Evolutionary conservation across 345 rosid species (phyloP).

Genomic region (Arabidopsis thaliana): DNA sequence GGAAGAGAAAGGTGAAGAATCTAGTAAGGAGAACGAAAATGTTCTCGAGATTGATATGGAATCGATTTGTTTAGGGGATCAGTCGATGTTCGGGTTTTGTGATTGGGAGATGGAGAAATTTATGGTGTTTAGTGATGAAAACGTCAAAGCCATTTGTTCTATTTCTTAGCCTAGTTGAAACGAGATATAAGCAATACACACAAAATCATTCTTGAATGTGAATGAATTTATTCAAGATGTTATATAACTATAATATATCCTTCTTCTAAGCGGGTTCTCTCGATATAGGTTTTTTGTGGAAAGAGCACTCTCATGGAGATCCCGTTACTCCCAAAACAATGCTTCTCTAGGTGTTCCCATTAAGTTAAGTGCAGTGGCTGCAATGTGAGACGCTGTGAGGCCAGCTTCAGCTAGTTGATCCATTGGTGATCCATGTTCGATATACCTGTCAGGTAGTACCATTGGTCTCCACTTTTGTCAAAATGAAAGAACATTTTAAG

Average conservation of each 20-base stretch:
- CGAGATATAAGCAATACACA: not conserved
- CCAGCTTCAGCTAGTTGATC: constrained; percentile 82
- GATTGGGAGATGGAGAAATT: constrained; percentile 21
- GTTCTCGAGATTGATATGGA: constrained; percentile 41
- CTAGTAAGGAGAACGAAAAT: constrained; percentile 16
- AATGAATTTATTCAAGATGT: not conserved
- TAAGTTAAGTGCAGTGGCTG: constrained; percentile 78
- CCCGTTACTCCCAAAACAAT: constrained; percentile 33
- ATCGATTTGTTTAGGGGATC: constrained; percentile 10
- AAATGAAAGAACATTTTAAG: not conserved
- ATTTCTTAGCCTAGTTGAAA: constrained; percentile 34
- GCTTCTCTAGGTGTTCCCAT: constrained; percentile 68
- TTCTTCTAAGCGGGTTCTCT: not conserved
- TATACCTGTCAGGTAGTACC: constrained; percentile 78
- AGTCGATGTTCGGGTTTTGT: constrained; percentile 18
- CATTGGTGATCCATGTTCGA: constrained; percentile 81
- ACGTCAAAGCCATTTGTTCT: constrained; percentile 40
- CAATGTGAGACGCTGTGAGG: constrained; percentile 83
- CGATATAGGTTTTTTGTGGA: too few species aligned
- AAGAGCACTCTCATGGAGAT: not conserved
- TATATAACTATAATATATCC: not conserved
- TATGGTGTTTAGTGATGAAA: constrained; percentile 45
- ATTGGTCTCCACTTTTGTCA: constrained; percentile 84
- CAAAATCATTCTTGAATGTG: not conserved
- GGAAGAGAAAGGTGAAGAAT: constrained; percentile 41